phyloP scores from a whole-genome alignment of 1,284 basidiomycete species.

The Singerocomus inundabilis region DNA sequence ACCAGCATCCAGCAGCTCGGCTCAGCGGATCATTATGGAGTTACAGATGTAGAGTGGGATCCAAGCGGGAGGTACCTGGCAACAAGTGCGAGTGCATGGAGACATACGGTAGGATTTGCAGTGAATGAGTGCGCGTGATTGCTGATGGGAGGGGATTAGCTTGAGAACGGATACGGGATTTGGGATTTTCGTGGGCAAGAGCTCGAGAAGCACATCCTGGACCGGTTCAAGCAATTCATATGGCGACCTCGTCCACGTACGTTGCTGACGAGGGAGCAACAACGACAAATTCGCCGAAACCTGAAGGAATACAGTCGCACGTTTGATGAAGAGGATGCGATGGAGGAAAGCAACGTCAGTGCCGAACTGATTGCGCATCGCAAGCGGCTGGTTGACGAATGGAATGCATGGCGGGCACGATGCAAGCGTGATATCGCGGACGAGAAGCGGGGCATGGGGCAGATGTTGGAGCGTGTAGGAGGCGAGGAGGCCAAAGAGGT shows the following conservation, averaged over 20 bases:
- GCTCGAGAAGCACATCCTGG: conserved; percentile 84
- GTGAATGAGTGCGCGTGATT: neutral
- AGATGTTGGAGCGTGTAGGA: conserved; percentile 37
- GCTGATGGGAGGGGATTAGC: conserved; percentile 46
- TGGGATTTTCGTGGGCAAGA: conserved; percentile 99
- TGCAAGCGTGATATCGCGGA: conserved; percentile 61
- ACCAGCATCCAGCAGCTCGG: conserved; percentile 85
- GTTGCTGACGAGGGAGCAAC: conserved; percentile 85
- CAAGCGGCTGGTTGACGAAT: conserved; percentile 93
- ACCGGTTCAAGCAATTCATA: conserved; percentile 98
- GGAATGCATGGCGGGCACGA: conserved; percentile 90
- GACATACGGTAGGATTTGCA: conserved; percentile 67
- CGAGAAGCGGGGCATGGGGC: conserved; percentile 39
- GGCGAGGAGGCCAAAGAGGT: conserved; percentile 74
- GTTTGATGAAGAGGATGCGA: conserved; percentile 97
- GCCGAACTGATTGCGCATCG: conserved; percentile 92
- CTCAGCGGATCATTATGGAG: conserved; percentile 94
- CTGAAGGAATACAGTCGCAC: conserved; percentile 88
- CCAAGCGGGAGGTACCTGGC: conserved; percentile 93
- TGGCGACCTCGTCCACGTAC: conserved; percentile 95
- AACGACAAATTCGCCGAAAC: conserved; percentile 86
- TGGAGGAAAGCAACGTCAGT: conserved; percentile 92
- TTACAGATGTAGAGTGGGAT: conserved; percentile 99
- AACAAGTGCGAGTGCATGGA: conserved; percentile 94
- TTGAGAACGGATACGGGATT: conserved; percentile 95